Evolutionary conservation across 1,139 yeast species (phyloP).

Genomic region (Suhomyces terraborum): DNA sequence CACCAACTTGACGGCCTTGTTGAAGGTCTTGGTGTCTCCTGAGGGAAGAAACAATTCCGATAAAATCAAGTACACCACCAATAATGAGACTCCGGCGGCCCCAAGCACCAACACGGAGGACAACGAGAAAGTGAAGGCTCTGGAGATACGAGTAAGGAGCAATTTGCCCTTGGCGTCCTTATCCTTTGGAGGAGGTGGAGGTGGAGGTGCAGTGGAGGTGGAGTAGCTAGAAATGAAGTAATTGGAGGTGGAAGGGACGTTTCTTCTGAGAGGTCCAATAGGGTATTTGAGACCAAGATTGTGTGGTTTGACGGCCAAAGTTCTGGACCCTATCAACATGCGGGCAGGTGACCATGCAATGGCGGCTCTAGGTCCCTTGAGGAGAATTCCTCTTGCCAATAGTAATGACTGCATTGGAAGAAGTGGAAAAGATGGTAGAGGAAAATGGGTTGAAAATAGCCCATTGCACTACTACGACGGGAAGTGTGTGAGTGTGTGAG

Average conservation of each 20-base stretch:
- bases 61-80: slow-evolving; percentile 75
- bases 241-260: slow-evolving; percentile 6
- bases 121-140: slow-evolving; percentile 61
- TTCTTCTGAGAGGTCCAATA: not conserved
- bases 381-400: slow-evolving; percentile 1
- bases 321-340: slow-evolving; percentile 3
- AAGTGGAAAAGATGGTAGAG: slow-evolving; percentile 1
- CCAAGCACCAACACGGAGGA: slow-evolving; percentile 66
- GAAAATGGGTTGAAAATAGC: slow-evolving; percentile 6
- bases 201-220: slow-evolving; percentile 29
- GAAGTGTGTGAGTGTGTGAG: not conserved
- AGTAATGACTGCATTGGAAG: slow-evolving; percentile 5
- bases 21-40: slow-evolving; percentile 88
- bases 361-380: slow-evolving; percentile 3
- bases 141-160: slow-evolving; percentile 43
- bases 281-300: not conserved
- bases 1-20: slow-evolving; percentile 76
- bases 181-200: slow-evolving; percentile 42
- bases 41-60: slow-evolving; percentile 83
- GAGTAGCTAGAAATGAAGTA: slow-evolving; percentile 4
- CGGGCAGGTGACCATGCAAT: not conserved
- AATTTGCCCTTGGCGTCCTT: slow-evolving; percentile 44
- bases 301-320: slow-evolving; percentile 4
- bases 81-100: slow-evolving; percentile 64
- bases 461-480: slow-evolving; percentile 3